Percentiles rank a stretch among this genome's conserved stretches.
Conservation (phyloP, 345 rosid species). For the Eucalyptus brandiana region DNA sequence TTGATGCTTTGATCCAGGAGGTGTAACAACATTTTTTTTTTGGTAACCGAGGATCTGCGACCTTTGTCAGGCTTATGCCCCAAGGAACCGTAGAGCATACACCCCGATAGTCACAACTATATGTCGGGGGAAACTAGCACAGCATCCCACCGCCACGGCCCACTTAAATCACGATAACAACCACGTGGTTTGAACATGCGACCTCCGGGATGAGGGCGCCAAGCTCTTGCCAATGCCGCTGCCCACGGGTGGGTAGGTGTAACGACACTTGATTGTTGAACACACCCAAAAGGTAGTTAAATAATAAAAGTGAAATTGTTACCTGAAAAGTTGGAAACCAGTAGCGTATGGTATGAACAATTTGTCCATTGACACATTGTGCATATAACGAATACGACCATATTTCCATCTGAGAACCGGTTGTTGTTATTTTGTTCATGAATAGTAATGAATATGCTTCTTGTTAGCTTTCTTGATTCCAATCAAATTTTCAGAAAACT, state of each 20-base stretch:
- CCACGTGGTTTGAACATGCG: no score
- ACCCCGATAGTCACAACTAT: rapidly evolving
- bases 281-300: background rate
- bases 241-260: no score
- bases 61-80: rapidly evolving
- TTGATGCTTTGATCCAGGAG: background rate
- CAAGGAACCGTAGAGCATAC: rapidly evolving
- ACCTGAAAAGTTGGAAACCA: background rate
- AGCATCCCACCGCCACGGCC: rapidly evolving
- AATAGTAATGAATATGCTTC: background rate
- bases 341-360: background rate
- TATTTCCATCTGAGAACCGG: background rate
- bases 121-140: rapidly evolving
- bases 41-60: no score
- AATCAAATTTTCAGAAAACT: background rate
- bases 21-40: no score
- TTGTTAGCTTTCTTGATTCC: background rate
- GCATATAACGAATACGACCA: background rate
- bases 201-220: no score
- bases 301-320: background rate
- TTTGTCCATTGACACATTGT: background rate
- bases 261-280: no score
- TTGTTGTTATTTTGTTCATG: background rate
- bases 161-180: no score
- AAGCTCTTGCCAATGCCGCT: no score